phyloP scores from a whole-genome alignment of 2,329 filamentous ascomycete genomes.

The Pseudogymnoascus sp. region DNA sequence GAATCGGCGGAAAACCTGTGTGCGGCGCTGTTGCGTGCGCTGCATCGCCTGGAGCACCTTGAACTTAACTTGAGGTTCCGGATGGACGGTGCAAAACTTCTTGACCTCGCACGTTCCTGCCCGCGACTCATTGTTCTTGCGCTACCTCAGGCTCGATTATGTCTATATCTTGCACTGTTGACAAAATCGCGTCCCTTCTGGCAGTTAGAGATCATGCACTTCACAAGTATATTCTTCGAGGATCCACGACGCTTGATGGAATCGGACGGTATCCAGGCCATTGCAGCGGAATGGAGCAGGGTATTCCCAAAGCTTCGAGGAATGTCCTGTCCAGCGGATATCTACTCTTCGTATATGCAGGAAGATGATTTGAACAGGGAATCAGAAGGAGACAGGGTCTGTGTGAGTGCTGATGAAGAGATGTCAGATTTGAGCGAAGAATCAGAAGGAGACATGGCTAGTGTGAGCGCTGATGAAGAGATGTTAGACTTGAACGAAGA shows the following conservation, averaged over 20 bases:
- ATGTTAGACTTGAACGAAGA: no score
- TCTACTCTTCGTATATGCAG: constrained; percentile 9
- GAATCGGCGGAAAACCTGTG: no score
- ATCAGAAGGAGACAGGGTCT: neutral
- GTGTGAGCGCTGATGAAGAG: neutral
- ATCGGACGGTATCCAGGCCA: constrained; percentile 5
- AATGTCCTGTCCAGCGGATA: constrained; percentile 10
- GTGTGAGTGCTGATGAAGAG: neutral
- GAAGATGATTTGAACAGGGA: constrained; percentile 1
- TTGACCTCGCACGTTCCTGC: neutral
- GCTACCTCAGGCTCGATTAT: no score
- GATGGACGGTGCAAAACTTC: constrained; percentile 7
- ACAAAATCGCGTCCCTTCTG: no score
- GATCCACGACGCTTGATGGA: constrained; percentile 11
- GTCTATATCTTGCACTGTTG: no score
- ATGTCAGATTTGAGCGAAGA: neutral
- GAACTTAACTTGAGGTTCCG: neutral
- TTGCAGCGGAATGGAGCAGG: constrained; percentile 8
- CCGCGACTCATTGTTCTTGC: no score
- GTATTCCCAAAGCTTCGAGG: constrained; percentile 11
- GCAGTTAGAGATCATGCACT: no score
- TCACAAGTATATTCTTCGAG: neutral
- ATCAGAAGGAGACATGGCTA: neutral
- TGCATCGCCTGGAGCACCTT: neutral
- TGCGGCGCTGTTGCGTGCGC: constrained; percentile 5